Percentiles rank a stretch among this genome's conserved stretches.
Evolutionary conservation across 495 filamentous ascomycete genomes (phyloP).

Genomic region (Penicillium silybi): DNA sequence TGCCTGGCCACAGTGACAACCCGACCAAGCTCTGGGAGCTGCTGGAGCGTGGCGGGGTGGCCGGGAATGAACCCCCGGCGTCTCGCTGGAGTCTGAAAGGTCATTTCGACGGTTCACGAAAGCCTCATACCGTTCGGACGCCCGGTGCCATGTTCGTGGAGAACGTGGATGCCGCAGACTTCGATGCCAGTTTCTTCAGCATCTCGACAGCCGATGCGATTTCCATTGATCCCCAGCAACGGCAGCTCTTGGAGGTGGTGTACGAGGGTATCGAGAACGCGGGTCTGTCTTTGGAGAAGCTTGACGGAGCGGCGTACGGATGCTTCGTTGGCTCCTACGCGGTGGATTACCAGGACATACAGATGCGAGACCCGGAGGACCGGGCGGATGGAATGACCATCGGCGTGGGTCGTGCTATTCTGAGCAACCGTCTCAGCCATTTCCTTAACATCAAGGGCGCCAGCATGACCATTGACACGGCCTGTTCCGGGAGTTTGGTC

Average conservation of each 20-base stretch:
- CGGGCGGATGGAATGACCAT: not conserved
- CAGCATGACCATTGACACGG: conserved; percentile 29
- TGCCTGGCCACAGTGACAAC: too few relatives aligned
- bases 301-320: conserved; percentile 3
- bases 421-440: conserved; percentile 34
- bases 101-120: conserved; percentile 25
- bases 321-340: conserved; percentile 17
- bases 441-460: conserved; percentile 26
- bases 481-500: conserved; percentile 34
- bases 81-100: conserved; percentile 37
- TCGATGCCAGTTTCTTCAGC: conserved; percentile 44
- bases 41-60: conserved; percentile 23
- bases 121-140: conserved; percentile 6
- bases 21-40: conserved; percentile 36
- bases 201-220: conserved; percentile 17
- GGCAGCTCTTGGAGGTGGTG: conserved; percentile 23
- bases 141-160: conserved; percentile 43
- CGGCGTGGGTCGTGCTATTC: conserved; percentile 10
- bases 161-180: conserved; percentile 36
- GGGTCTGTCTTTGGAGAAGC: conserved; percentile 4
- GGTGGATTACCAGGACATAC: conserved; percentile 18
- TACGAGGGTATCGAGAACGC: conserved; percentile 31
- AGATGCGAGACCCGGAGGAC: conserved; percentile 13
- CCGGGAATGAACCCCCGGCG: conserved; percentile 13
- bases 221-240: conserved; percentile 25